Conservation (phyloP, 305 asterid genomes). For the Lippia alba region DNA sequence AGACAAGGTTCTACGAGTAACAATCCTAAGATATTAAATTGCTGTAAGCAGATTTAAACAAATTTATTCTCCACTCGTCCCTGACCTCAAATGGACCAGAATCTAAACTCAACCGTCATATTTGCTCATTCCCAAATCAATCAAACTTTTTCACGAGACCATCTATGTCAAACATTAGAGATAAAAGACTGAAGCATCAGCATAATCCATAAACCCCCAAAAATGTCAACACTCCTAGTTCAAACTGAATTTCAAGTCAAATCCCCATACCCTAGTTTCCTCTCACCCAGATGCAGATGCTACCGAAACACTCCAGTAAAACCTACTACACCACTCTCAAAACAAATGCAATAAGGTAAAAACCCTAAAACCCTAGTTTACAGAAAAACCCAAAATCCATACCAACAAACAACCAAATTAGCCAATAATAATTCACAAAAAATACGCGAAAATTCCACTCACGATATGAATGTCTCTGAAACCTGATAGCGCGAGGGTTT, state of each 20-base stretch:
- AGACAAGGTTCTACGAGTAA: neutral
- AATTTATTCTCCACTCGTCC: too few species aligned
- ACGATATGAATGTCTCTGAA: constrained; percentile 89
- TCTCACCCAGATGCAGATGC: constrained; percentile 12
- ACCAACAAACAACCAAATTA: constrained; percentile 23
- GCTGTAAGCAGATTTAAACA: neutral
- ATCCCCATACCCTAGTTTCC: constrained; percentile 22
- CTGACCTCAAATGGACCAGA: neutral
- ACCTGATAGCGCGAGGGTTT: constrained; percentile 95
- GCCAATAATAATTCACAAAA: neutral
- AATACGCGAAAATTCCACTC: constrained; percentile 38
- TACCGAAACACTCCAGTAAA: neutral
- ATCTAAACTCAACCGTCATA: constrained; percentile 11
- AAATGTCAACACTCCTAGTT: constrained; percentile 4
- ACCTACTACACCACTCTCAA: constrained; percentile 2
- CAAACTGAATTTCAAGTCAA: constrained; percentile 20
- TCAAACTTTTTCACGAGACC: neutral
- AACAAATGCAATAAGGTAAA: constrained; percentile 13
- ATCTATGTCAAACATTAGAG: neutral
- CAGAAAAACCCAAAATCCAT: constrained; percentile 34
- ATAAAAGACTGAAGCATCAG: constrained; percentile 10
- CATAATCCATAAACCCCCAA: constrained; percentile 1
- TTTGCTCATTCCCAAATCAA: neutral
- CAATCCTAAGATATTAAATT: neutral
- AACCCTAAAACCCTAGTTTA: constrained; percentile 47